Percentiles rank a stretch among this genome's conserved stretches.
Conservation (phyloP, 208 protist species). For the Acanthamoeba healyi region DNA sequence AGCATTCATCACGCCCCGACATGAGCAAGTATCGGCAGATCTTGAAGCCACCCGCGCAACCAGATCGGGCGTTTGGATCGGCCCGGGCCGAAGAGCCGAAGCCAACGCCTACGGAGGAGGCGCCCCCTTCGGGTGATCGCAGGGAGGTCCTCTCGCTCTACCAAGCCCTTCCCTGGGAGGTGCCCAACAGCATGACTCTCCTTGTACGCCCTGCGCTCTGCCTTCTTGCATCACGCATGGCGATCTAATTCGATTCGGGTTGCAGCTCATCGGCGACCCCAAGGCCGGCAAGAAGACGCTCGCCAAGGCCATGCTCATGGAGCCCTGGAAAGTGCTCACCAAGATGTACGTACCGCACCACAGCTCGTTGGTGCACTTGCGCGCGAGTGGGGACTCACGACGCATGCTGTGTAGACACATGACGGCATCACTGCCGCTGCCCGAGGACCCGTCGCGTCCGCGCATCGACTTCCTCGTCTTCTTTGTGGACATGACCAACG, state of each 20-base stretch:
- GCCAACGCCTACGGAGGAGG: neutral
- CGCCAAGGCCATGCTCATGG: neutral
- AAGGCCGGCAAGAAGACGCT: slow-evolving; percentile 57
- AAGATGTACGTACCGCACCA: slow-evolving; percentile 58
- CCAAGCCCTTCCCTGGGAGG: slow-evolving; percentile 1
- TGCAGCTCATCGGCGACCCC: slow-evolving; percentile 18
- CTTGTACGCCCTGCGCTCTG: neutral
- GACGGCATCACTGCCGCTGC: neutral
- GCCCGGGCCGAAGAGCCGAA: neutral
- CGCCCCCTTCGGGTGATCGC: neutral
- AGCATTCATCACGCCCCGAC: no score
- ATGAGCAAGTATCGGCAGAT: slow-evolving; percentile 46
- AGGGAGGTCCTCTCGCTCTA: neutral
- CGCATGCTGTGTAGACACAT: neutral
- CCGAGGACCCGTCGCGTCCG: slow-evolving; percentile 19
- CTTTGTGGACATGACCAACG: slow-evolving; percentile 58
- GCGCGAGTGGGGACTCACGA: neutral
- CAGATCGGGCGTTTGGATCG: neutral
- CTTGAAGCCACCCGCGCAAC: neutral
- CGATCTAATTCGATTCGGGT: neutral
- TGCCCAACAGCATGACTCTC: slow-evolving; percentile 23
- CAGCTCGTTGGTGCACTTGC: neutral
- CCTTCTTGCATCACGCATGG: neutral
- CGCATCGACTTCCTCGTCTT: slow-evolving; percentile 44
- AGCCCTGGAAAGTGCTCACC: neutral